These are phyloP conservation scores for Collybiopsis confluens DNA, from an alignment of 768 basidiomycete genomes.

Conservation along the genomic window DNA sequence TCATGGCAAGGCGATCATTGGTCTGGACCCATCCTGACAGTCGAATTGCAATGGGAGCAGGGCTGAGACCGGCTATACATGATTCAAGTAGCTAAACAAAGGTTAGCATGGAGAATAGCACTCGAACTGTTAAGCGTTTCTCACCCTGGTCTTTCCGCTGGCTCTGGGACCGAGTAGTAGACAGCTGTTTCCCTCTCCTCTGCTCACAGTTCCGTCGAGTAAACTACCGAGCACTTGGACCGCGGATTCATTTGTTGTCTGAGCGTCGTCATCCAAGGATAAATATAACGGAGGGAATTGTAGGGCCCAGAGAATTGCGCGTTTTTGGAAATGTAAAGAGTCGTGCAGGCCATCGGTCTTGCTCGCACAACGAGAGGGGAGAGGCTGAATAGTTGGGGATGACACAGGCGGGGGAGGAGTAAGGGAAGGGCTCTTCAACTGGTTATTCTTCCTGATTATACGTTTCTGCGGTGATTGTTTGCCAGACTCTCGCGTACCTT, in stretches of 20 bases:
- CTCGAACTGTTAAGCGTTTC: slow-evolving; percentile 14
- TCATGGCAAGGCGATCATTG: slow-evolving; percentile 86
- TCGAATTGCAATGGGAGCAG: slow-evolving; percentile 66
- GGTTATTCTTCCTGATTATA: background rate
- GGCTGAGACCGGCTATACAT: slow-evolving; percentile 43
- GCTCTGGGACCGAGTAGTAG: slow-evolving; percentile 81
- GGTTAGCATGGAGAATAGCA: slow-evolving; percentile 5
- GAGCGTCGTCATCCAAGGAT: slow-evolving; percentile 28
- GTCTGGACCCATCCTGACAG: slow-evolving; percentile 83
- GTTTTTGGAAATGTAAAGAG: slow-evolving; percentile 55
- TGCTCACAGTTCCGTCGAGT: slow-evolving; percentile 65
- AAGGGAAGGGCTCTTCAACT: slow-evolving; percentile 1
- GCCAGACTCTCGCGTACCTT: background rate
- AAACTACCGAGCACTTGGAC: slow-evolving; percentile 57
- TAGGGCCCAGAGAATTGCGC: slow-evolving; percentile 46
- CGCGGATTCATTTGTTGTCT: slow-evolving; percentile 47
- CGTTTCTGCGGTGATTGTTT: background rate
- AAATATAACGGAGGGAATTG: slow-evolving; percentile 23
- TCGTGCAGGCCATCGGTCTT: slow-evolving; percentile 35
- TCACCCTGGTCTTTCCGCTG: slow-evolving; percentile 79
- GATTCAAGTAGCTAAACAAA: slow-evolving; percentile 52
- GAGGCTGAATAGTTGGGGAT: background rate
- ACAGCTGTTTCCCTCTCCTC: slow-evolving; percentile 94
- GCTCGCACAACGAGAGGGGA: background rate
- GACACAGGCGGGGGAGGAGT: slow-evolving; percentile 1